Percentiles rank a stretch among this genome's conserved stretches.
phyloP scores from a whole-genome alignment of 2,329 filamentous ascomycete species.

The Exophiala dermatitidis region DNA sequence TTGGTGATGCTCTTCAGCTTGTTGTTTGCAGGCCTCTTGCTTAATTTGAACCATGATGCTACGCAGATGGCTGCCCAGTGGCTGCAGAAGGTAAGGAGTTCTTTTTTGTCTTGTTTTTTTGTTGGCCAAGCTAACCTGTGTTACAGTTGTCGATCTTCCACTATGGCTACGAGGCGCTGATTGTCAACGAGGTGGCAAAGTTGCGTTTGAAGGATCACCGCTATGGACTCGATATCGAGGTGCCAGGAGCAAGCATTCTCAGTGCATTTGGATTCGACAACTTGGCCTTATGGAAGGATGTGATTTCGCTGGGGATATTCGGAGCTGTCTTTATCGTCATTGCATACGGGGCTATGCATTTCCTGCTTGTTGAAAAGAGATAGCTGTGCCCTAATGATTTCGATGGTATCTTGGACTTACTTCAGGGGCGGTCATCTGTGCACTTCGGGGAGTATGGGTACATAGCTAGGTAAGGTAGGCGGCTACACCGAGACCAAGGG shows the following conservation, averaged over 20 bases:
- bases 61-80: constrained; percentile 80
- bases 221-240: constrained; percentile 92
- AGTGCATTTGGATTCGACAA: constrained; percentile 94
- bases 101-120: not conserved
- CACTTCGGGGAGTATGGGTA: not conserved
- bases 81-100: constrained; percentile 63
- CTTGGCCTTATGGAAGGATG: constrained; percentile 74
- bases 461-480: not conserved
- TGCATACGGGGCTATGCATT: constrained; percentile 87
- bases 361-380: constrained; percentile 83
- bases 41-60: constrained; percentile 66
- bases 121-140: constrained; percentile 27
- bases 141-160: constrained; percentile 84
- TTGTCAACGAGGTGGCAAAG: constrained; percentile 92
- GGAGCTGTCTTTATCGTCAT: constrained; percentile 75
- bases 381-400: constrained; percentile 34
- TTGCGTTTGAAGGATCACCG: constrained; percentile 87
- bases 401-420: not conserved
- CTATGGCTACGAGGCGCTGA: constrained; percentile 90
- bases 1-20: constrained; percentile 96
- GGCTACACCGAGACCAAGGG: not conserved
- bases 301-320: constrained; percentile 73
- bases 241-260: constrained; percentile 87
- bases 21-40: constrained; percentile 83
- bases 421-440: not conserved